Evolutionary conservation across 176 grass and related monocot genomes (phyloP).

Genomic region (bread wheat (Triticum aestivum)): DNA sequence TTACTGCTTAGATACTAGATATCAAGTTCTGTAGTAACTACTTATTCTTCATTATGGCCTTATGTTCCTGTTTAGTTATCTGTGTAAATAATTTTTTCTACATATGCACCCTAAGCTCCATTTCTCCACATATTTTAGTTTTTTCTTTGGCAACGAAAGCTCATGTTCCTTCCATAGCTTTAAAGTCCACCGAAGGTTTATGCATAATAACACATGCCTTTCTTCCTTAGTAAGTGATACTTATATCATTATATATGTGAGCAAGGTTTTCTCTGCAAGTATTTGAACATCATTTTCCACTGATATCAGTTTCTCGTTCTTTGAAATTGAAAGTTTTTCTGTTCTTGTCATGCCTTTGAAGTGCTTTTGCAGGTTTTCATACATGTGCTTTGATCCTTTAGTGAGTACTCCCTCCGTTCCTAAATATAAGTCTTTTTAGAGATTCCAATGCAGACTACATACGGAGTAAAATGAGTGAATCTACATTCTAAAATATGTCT

Average conservation of each 20-base stretch:
- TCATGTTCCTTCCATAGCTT: not conserved
- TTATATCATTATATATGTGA: not conserved
- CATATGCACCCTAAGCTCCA: not conserved
- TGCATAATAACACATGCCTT: not conserved
- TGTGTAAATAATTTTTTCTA: not conserved
- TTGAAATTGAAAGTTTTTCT: constrained; percentile 1
- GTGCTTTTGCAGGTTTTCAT: not conserved
- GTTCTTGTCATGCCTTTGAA: not conserved
- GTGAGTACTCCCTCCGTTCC: not conserved
- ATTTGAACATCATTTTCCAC: not conserved
- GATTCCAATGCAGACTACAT: too few species aligned
- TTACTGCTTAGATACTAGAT: not conserved
- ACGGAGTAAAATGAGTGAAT: too few species aligned
- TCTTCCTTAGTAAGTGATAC: not conserved
- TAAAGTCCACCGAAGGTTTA: not conserved
- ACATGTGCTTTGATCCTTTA: not conserved
- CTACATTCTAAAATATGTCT: too few species aligned
- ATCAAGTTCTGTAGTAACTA: not conserved
- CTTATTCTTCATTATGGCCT: constrained; percentile 2
- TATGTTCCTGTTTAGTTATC: not conserved
- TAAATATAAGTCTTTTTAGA: too few species aligned
- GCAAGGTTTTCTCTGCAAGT: not conserved
- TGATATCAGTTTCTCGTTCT: not conserved
- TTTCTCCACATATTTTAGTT: not conserved
- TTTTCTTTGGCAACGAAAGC: not conserved